phyloP scores from a whole-genome alignment of 164 flowering plant species.

The Vitis labrusca region DNA sequence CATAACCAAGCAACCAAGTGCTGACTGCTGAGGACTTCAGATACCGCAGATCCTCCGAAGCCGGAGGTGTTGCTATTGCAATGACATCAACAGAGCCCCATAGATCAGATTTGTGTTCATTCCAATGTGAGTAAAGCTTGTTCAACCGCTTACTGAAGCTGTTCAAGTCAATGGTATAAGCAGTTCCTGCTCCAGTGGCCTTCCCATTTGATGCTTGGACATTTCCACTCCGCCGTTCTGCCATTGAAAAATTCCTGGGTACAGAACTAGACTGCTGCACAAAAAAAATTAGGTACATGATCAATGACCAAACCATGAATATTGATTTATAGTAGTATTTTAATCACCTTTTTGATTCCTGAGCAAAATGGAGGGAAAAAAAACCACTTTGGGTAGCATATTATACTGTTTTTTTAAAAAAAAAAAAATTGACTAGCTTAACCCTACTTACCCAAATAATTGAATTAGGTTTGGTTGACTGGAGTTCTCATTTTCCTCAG shows the following conservation, averaged over 20 bases:
- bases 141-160: conserved; percentile 52
- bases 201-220: conserved; percentile 19
- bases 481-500: no score
- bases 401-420: no score
- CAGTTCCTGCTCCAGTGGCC: conserved; percentile 13
- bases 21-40: conserved; percentile 75
- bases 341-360: no score
- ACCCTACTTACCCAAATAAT: no score
- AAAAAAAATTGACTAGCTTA: no score
- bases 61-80: conserved; percentile 71
- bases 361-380: no score
- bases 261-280: background rate
- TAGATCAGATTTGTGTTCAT: conserved; percentile 32
- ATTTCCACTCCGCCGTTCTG: conserved; percentile 34
- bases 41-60: conserved; percentile 71
- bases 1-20: conserved; percentile 79
- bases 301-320: no score
- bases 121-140: conserved; percentile 62
- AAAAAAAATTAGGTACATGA: background rate
- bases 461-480: no score
- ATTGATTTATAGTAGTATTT: no score
- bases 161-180: conserved; percentile 42
- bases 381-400: no score
- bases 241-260: conserved; percentile 21
- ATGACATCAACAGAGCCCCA: conserved; percentile 62